Base-by-base conservation (phyloP, 148 eudicot species). In the Silene uniflora region DNA sequence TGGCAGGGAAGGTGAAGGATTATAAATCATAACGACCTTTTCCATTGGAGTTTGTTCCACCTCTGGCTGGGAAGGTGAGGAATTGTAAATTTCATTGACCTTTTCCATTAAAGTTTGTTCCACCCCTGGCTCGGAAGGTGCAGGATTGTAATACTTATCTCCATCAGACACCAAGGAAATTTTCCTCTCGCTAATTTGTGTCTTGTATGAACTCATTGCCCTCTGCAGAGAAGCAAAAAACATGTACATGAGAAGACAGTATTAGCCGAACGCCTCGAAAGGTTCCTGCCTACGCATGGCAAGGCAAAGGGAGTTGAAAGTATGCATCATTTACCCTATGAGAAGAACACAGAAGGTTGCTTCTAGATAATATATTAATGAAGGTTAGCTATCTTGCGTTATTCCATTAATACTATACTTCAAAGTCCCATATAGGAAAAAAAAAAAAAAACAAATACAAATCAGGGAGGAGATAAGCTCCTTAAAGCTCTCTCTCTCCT, bases 121-220 rank as follows among this genome's bases (percentile, higher is more conserved):
- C 5, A 1, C 56, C 9, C 14, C 14, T 52, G 56, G 56, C 14
- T 52, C 18, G 5, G 56, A 52, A 16, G 56, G 56, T 52, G 56
- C 14, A 52, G 56, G 17, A 52, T 16, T 39, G 44, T 39, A 39
- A 39, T 13, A 52, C 24, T 52, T 62, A 39, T 79, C 69, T 32
- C 59, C 56, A 44, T 70, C 67, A 39, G 66, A 58, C 25, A 67
- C 39, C 21, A 21, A 56, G 66, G 58, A 47, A 6, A 56, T 27
- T 54, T 56, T 79, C 55, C 72, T 76, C 19, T 70, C 79, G 73
- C 23, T 64, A 78, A 74, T 79, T 23, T 85, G 75, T 56, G 81
- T 62, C 76, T 85, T 85, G 87, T 82, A 85, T 62, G 79, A 54
- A 67, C 71, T 67, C 83, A 85, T 44, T 12, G 87, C 87, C 67